Conservation (phyloP, 345 rosid genomes). For the Kandelia obovata region DNA sequence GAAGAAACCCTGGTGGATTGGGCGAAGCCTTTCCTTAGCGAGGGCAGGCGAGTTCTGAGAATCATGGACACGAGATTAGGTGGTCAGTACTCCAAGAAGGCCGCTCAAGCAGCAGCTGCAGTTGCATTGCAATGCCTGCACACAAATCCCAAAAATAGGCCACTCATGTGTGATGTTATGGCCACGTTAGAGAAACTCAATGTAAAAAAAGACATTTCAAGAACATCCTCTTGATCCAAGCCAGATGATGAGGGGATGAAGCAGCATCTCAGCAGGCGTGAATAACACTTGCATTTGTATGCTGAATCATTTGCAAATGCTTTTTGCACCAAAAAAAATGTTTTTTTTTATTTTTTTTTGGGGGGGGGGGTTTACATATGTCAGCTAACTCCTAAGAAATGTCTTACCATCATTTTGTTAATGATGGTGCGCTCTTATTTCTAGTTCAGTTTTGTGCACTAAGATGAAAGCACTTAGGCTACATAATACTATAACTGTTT, state of each 20-base stretch:
- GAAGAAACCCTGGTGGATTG: constrained; percentile 79
- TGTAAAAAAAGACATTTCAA: constrained; percentile 18
- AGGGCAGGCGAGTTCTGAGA: constrained; percentile 56
- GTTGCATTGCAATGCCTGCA: constrained; percentile 69
- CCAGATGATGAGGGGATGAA: constrained; percentile 16
- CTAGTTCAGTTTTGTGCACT: too few relatives aligned
- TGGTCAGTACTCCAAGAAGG: constrained; percentile 85
- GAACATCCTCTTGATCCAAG: constrained; percentile 21
- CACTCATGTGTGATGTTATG: constrained; percentile 54
- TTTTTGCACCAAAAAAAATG: too few relatives aligned
- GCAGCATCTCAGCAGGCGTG: constrained; percentile 18
- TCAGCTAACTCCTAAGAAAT: too few relatives aligned
- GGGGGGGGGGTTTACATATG: too few relatives aligned
- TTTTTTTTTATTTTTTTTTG: too few relatives aligned
- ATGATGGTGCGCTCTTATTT: too few relatives aligned
- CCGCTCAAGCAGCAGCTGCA: constrained; percentile 64
- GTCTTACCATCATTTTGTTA: too few relatives aligned
- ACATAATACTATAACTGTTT: too few relatives aligned
- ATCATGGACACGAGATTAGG: constrained; percentile 84
- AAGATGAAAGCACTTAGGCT: too few relatives aligned
- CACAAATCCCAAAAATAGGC: constrained; percentile 58
- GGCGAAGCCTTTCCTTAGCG: constrained; percentile 70
- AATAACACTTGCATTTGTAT: not conserved
- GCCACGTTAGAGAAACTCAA: constrained; percentile 46
- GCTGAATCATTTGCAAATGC: not conserved